These are phyloP conservation scores for Monosporascus sp. DNA, from an alignment of 2,329 filamentous ascomycete genomes.

Conservation along the genomic window DNA sequence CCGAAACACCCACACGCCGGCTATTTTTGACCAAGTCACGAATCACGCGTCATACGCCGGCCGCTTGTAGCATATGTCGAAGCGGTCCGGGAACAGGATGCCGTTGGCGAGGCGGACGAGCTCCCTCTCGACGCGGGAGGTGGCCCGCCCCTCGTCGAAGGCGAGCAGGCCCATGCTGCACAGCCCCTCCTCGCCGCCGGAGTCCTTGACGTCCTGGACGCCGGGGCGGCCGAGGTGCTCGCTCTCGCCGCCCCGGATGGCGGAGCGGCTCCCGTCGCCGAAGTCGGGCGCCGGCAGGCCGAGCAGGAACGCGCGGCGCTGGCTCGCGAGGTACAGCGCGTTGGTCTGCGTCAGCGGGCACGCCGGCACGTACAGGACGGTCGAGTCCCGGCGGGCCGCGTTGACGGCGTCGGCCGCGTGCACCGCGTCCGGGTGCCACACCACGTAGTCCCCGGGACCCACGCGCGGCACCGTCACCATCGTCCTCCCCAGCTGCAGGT, in stretches of 20 bases:
- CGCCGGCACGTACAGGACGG: slow-evolving; percentile 81
- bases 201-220: slow-evolving; percentile 31
- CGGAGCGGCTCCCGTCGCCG: slow-evolving; percentile 47
- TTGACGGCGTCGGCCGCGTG: slow-evolving; percentile 79
- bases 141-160: slow-evolving; percentile 18
- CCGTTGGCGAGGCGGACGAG: slow-evolving; percentile 20
- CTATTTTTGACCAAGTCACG: no score
- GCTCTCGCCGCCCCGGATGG: slow-evolving; percentile 47
- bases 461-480: slow-evolving; percentile 69
- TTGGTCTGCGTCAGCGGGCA: slow-evolving; percentile 76
- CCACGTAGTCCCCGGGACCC: slow-evolving; percentile 68
- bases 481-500: slow-evolving; percentile 57
- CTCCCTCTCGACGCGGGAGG: slow-evolving; percentile 9
- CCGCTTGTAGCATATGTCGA: slow-evolving; percentile 6
- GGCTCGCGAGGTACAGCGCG: slow-evolving; percentile 62
- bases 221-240: slow-evolving; percentile 45
- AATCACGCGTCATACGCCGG: no score
- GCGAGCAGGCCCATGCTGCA: slow-evolving; percentile 40
- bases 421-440: slow-evolving; percentile 77
- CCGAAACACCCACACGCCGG: no score
- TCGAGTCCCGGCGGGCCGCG: slow-evolving; percentile 61
- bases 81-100: slow-evolving; percentile 23
- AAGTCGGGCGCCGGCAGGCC: slow-evolving; percentile 67
- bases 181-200: slow-evolving; percentile 30
- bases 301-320: slow-evolving; percentile 62